Evolutionary conservation across 108 stramenopile species (phyloP), one percentile per base, ranked within the genome.

Genomic region (Ochromonas danica): DNA sequence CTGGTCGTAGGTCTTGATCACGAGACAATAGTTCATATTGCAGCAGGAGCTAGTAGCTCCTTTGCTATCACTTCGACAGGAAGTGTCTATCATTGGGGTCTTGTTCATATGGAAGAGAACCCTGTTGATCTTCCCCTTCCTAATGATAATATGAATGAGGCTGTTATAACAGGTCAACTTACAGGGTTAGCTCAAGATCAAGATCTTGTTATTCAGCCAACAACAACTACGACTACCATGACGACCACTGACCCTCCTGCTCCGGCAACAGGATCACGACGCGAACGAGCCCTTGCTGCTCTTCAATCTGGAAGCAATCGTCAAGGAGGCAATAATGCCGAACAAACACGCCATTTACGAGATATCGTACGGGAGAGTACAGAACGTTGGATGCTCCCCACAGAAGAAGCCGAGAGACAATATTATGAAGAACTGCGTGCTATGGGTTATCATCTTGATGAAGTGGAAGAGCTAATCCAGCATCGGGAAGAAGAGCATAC

Each of bases 141-240:
- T 22, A 57, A 22, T 57, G 51, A 10, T 17, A 57, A 10, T 22
- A 57, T 10, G 10, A 57, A 10, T 57, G 51, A 57, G 33, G 39
- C 14, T 22, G 33, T 31, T 70, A 10, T 31, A 17, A 14, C 72
- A 30, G 72, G 72, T 30, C 14, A 27, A 27, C 25, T 75, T 6
- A 75, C 72, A 42, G 72, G 72, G 10, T 42, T 75, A 14, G 72
- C 72, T 57, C 45, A 75, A 36, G 72, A 75, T 60, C 72, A 75
- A 33, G 10, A 27, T 27, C 6, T n/a, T n/a, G n/a, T n/a, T n/a
- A n/a, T n/a, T n/a, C n/a, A n/a, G n/a, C n/a, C n/a, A 25, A 60
- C 25, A n/a, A n/a, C n/a, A n/a, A n/a, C n/a, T n/a, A n/a, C n/a
- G n/a, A n/a, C n/a, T n/a, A n/a, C n/a, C n/a, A n/a, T n/a, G n/a